phyloP scores from a whole-genome alignment of 768 basidiomycete species.

The Lyophyllum decastes region DNA sequence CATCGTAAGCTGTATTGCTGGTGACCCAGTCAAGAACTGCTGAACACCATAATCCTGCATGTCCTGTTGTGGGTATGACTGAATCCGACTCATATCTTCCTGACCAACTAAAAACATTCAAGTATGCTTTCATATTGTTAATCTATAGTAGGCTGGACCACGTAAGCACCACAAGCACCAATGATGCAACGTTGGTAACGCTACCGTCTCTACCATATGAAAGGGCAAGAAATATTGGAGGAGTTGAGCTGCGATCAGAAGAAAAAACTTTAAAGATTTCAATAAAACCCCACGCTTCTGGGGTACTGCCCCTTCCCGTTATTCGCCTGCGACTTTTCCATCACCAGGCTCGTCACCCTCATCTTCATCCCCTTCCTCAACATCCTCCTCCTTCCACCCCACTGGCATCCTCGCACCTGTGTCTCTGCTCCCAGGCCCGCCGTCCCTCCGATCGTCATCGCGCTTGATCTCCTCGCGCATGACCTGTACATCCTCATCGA shows the following conservation, averaged over 20 bases:
- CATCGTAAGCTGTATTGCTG: no score
- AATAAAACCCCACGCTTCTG: background rate
- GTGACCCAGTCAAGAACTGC: no score
- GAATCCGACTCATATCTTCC: no score
- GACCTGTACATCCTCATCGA: conserved; percentile 81
- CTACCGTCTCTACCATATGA: no score
- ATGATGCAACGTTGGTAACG: background rate
- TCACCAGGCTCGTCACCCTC: conserved; percentile 32
- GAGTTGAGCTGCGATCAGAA: background rate
- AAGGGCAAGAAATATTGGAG: background rate
- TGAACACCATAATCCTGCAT: no score
- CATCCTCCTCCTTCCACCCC: conserved; percentile 25
- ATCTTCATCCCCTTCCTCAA: conserved; percentile 29
- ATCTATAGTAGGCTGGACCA: background rate
- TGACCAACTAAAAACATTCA: no score
- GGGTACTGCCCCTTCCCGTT: background rate
- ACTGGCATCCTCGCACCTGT: conserved; percentile 17
- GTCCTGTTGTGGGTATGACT: no score
- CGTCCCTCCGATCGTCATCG: conserved; percentile 56
- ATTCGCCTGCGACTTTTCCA: conserved; percentile 34
- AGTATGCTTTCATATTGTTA: background rate
- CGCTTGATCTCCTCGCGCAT: conserved; percentile 78
- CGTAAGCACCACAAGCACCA: background rate
- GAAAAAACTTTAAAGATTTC: background rate
- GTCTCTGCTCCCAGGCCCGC: conserved; percentile 32